Evolutionary conservation across 805 yeast genomes (phyloP).

Genomic region (Suhomyces xylopsoci): DNA sequence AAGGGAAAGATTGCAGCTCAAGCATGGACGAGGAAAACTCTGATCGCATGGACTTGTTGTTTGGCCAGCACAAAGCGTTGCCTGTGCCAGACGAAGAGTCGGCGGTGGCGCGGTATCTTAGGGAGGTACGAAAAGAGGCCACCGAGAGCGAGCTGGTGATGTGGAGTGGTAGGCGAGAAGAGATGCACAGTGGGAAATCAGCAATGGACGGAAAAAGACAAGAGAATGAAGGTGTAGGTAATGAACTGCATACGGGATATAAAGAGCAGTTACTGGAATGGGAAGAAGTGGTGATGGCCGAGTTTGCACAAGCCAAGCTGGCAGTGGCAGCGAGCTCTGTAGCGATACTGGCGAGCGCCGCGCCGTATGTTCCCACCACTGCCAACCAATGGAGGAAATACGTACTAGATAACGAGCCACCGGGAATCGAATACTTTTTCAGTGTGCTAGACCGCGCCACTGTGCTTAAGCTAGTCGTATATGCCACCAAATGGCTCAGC

Average conservation of each 20-base stretch:
- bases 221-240: not conserved
- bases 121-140: conserved; percentile 31
- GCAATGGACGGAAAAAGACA: not conserved
- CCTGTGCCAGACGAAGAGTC: conserved; percentile 13
- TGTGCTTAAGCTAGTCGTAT: conserved; percentile 31
- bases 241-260: not conserved
- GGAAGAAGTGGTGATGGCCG: not conserved
- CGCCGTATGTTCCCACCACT: conserved; percentile 18
- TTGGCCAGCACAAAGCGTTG: conserved; percentile 32
- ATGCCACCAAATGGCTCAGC: conserved; percentile 39
- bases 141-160: conserved; percentile 13
- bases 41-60: conserved; percentile 20
- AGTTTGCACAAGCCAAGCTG: not conserved
- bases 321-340: not conserved
- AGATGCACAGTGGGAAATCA: not conserved
- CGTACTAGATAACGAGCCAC: conserved; percentile 28
- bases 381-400: conserved; percentile 31
- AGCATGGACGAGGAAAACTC: conserved; percentile 7
- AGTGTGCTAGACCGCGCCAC: conserved; percentile 27
- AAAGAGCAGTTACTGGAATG: not conserved
- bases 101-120: conserved; percentile 24
- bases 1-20: no score
- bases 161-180: conserved; percentile 1
- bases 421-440: conserved; percentile 20
- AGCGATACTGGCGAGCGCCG: not conserved